A percentile compares a stretch with the other conserved stretches of the same genome.
Conservation (phyloP, 495 filamentous ascomycete species). For the Aspergillus nidulans region DNA sequence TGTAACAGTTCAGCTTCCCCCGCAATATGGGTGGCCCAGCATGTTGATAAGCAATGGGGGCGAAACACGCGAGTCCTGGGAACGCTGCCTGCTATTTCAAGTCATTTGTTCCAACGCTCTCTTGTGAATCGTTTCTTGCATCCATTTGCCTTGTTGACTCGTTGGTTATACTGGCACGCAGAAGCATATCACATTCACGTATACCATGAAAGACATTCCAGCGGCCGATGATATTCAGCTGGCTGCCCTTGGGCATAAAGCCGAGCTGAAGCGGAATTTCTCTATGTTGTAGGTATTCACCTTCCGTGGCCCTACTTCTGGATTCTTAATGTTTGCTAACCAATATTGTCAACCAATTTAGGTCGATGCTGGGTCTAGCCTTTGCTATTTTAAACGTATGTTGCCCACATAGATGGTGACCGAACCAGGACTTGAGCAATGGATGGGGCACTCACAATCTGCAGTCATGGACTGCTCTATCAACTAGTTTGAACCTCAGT, state of each 20-base stretch:
- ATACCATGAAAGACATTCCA: constrained; percentile 22
- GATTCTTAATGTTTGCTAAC: background rate
- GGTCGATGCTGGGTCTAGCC: constrained; percentile 50
- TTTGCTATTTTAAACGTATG: constrained; percentile 52
- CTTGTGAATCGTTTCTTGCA: background rate
- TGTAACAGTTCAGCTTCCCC: background rate
- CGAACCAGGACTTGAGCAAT: background rate
- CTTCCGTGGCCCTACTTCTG: background rate
- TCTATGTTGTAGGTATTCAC: constrained; percentile 35
- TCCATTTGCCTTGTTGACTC: too few species aligned
- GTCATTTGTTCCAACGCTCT: background rate
- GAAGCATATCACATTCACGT: background rate
- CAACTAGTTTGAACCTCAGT: constrained; percentile 45
- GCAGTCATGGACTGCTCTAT: constrained; percentile 51
- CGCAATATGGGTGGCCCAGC: background rate
- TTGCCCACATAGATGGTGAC: background rate
- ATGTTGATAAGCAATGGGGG: background rate
- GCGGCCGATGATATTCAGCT: constrained; percentile 48
- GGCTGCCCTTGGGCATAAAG: constrained; percentile 62
- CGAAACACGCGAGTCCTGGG: background rate
- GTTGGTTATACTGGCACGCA: background rate
- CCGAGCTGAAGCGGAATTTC: constrained; percentile 58
- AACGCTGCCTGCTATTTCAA: background rate
- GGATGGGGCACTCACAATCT: constrained; percentile 11
- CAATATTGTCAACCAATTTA: constrained; percentile 9